A percentile compares a stretch with the other conserved stretches of the same genome.
Conservation (phyloP, 805 yeast genomes). For the Ogataea parapolymorpha region DNA sequence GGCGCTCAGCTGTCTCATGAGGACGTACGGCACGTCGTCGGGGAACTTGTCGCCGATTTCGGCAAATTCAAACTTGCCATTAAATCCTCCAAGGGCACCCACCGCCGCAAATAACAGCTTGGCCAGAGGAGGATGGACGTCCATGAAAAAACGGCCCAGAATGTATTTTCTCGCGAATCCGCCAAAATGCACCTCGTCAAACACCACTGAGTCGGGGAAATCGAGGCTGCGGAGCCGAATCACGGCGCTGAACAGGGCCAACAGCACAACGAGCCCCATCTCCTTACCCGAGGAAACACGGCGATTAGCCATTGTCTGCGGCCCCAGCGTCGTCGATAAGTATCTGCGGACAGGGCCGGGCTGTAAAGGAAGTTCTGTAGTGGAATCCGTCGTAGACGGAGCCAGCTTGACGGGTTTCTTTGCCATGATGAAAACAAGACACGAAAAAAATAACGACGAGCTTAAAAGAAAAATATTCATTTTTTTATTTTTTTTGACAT, state of each 20-base stretch:
- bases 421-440: slow-evolving; percentile 9
- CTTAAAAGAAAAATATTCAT: not conserved
- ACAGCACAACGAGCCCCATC: slow-evolving; percentile 36
- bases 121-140: slow-evolving; percentile 86
- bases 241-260: slow-evolving; percentile 44
- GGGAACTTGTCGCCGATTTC: slow-evolving; percentile 67
- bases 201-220: slow-evolving; percentile 82
- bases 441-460: slow-evolving; percentile 4
- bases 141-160: slow-evolving; percentile 70
- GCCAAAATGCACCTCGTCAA: slow-evolving; percentile 98
- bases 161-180: slow-evolving; percentile 93
- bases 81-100: slow-evolving; percentile 64
- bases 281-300: slow-evolving; percentile 38
- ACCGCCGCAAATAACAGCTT: slow-evolving; percentile 76
- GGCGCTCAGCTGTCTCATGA: slow-evolving; percentile 72
- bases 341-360: slow-evolving; percentile 55
- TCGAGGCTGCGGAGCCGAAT: slow-evolving; percentile 62
- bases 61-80: slow-evolving; percentile 65
- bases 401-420: slow-evolving; percentile 4
- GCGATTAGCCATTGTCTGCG: slow-evolving; percentile 39
- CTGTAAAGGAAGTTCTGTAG: slow-evolving; percentile 43
- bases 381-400: slow-evolving; percentile 15
- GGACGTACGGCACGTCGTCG: slow-evolving; percentile 53
- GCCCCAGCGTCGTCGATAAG: slow-evolving; percentile 49
- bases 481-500: not conserved